Evolutionary conservation across 441 rosid species (phyloP).

Genomic region (Adansonia madagascariensis): DNA sequence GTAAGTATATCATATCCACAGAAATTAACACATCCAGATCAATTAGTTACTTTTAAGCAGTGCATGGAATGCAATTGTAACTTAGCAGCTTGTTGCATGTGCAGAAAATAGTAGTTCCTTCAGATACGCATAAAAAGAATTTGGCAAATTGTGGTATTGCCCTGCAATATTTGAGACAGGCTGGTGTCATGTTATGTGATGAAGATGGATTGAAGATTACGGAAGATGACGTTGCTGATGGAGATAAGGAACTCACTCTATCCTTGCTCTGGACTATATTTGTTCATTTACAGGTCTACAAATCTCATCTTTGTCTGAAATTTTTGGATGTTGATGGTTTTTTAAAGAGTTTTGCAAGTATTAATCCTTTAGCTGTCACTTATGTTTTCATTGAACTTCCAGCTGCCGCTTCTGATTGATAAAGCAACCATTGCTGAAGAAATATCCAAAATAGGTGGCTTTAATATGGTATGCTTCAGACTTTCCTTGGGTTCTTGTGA

Average conservation of each 20-base stretch:
- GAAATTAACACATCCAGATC: neutral
- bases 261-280: conserved; percentile 91
- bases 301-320: conserved; percentile 16
- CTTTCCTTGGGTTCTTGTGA: conserved; percentile 15
- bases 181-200: conserved; percentile 66
- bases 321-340: conserved; percentile 8
- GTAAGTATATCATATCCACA: conserved; percentile 42
- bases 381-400: conserved; percentile 34
- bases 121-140: conserved; percentile 70
- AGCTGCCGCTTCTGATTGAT: conserved; percentile 84
- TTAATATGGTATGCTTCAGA: conserved; percentile 51
- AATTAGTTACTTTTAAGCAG: neutral
- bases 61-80: conserved; percentile 23
- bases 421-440: conserved; percentile 56
- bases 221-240: conserved; percentile 72
- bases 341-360: conserved; percentile 11
- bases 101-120: conserved; percentile 84
- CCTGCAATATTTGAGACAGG: conserved; percentile 65
- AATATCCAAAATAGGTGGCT: conserved; percentile 54
- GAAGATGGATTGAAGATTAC: conserved; percentile 67
- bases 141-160: conserved; percentile 71
- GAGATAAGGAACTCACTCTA: conserved; percentile 83
- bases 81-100: conserved; percentile 23
- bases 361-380: conserved; percentile 16
- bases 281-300: conserved; percentile 77